These are phyloP conservation scores for Anisodus tanguticus DNA, from an alignment of 257 asterid genomes.

Conservation along the genomic window DNA sequence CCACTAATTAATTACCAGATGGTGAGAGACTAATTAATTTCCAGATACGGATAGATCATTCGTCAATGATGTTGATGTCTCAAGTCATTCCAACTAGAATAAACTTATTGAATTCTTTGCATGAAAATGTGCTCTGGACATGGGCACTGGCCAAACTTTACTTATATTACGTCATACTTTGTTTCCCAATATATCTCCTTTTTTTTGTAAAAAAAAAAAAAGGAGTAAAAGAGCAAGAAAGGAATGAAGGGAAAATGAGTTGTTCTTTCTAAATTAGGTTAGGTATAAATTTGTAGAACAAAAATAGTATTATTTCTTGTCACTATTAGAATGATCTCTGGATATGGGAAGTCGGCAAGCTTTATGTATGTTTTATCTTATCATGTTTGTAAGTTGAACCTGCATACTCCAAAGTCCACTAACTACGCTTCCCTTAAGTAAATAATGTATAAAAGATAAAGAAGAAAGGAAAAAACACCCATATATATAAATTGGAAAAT, in stretches of 20 bases:
- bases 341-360: neutral
- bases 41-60: constrained; percentile 21
- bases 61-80: constrained; percentile 37
- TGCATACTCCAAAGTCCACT: neutral
- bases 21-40: neutral
- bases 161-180: neutral
- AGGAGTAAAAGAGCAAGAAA: too few species aligned
- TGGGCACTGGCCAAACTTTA: constrained; percentile 18
- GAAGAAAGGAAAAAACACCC: neutral
- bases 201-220: neutral
- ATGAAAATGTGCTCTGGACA: neutral
- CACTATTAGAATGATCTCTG: neutral
- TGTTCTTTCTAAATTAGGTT: neutral
- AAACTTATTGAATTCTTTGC: constrained; percentile 18
- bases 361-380: neutral
- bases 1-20: neutral
- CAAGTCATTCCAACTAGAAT: constrained; percentile 26
- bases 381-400: neutral
- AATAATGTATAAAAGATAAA: neutral
- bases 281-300: neutral
- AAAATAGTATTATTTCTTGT: neutral
- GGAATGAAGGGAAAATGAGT: neutral
- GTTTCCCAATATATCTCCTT: neutral
- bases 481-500: too few species aligned
- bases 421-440: neutral